Percentiles rank a stretch among this genome's conserved stretches.
These are phyloP conservation scores for Ichthyophthirius multifiliis DNA, from an alignment of 169 alveolate genomes.

Conservation along the genomic window DNA sequence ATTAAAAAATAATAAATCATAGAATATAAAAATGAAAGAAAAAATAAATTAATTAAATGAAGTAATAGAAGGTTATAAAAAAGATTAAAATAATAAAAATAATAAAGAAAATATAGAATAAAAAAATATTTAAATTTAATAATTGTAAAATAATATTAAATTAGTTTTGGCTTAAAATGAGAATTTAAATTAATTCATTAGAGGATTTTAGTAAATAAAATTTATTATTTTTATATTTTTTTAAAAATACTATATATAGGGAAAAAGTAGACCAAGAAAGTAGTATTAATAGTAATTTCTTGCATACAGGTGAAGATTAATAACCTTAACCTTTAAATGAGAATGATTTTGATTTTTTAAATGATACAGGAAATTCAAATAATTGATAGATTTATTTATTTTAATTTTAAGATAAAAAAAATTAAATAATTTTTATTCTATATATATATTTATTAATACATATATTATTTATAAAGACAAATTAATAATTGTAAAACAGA, in stretches of 20 bases:
- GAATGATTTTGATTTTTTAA: slow-evolving; percentile 15
- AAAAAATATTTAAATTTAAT: neutral
- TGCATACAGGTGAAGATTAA: neutral
- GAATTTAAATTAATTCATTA: neutral
- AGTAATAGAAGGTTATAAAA: no score
- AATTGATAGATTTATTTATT: no score
- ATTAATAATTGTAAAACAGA: no score
- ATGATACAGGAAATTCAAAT: neutral
- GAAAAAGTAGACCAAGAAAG: neutral
- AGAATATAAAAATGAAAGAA: no score
- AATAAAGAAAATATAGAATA: no score
- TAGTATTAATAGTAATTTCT: neutral
- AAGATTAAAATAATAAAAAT: no score
- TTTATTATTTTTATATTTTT: neutral
- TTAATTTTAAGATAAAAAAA: no score
- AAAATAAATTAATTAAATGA: no score
- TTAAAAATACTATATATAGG: neutral
- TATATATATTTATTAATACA: no score
- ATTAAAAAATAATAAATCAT: neutral
- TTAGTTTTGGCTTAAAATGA: neutral
- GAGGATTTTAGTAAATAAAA: neutral
- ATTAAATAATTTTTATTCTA: no score
- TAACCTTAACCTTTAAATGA: neutral
- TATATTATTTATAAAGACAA: no score
- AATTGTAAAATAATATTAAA: neutral